Percentiles rank a stretch among this genome's conserved stretches.
Evolutionary conservation across 345 rosid genomes (phyloP).

Genomic region (Eucalyptus marginata): DNA sequence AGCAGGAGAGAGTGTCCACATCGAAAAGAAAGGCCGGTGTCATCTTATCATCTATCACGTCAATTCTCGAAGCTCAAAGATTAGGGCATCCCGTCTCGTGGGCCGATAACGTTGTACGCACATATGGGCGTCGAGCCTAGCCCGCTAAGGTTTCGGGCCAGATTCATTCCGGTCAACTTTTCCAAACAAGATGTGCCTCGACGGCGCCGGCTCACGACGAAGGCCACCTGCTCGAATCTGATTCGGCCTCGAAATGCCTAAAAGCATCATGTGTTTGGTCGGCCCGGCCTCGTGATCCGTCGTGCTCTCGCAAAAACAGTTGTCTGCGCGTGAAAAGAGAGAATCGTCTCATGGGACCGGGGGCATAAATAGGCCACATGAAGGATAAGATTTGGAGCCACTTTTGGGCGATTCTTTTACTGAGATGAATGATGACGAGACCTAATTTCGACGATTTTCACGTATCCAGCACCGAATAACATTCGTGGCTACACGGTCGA

Average conservation of each 20-base stretch:
- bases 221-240: neutral
- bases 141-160: neutral
- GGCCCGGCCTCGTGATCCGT: neutral
- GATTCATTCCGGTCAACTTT: neutral
- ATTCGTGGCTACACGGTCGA: rapidly evolving
- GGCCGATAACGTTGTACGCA: neutral
- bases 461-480: neutral
- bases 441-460: neutral
- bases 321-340: neutral
- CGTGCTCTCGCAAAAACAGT: neutral
- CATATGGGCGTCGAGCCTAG: neutral
- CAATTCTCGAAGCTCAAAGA: neutral
- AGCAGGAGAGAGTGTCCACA: neutral
- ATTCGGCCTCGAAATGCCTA: neutral
- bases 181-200: neutral
- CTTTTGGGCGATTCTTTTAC: neutral
- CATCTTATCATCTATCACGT: neutral
- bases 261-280: neutral
- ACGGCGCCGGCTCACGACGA: rapidly evolving
- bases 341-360: neutral
- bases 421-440: neutral
- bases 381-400: neutral
- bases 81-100: neutral
- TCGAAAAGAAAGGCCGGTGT: neutral
- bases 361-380: neutral